Percentiles rank a stretch among this genome's conserved stretches.
These are phyloP conservation scores for Stemphylium vesicarium DNA, from an alignment of 2,329 filamentous ascomycete species.

Conservation along the genomic window DNA sequence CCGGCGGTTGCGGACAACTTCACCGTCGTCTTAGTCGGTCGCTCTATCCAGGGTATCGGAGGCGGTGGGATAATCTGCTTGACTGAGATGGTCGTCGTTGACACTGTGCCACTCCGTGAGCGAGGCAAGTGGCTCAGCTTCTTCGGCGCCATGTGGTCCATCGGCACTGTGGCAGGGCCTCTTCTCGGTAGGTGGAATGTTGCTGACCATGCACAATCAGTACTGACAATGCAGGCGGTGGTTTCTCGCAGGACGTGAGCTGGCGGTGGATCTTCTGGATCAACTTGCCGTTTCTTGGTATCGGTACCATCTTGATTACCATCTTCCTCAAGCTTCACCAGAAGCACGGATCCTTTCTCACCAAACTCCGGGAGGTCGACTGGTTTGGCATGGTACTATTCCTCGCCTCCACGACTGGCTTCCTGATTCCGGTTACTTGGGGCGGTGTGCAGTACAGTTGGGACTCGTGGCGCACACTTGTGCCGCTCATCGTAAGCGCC, in stretches of 20 bases:
- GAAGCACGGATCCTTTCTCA: conserved; percentile 53
- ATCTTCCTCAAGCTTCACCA: conserved; percentile 62
- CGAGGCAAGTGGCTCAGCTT: conserved; percentile 53
- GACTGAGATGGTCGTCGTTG: conserved; percentile 54
- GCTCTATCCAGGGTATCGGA: conserved; percentile 51
- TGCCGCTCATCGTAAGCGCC: conserved; percentile 65
- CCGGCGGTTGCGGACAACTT: conserved; percentile 49
- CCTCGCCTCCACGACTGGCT: conserved; percentile 62
- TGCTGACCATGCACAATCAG: not conserved
- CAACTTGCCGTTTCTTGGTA: conserved; percentile 63
- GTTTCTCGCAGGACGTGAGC: conserved; percentile 58
- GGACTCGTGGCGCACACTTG: conserved; percentile 66
- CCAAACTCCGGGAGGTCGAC: conserved; percentile 64
- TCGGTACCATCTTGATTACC: conserved; percentile 57
- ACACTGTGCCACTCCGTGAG: conserved; percentile 53
- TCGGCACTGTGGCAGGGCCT: conserved; percentile 62
- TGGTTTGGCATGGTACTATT: conserved; percentile 69
- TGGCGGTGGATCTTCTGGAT: conserved; percentile 73
- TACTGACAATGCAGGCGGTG: conserved; percentile 50
- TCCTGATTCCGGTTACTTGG: conserved; percentile 68
- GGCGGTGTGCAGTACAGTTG: conserved; percentile 71
- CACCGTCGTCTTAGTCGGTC: conserved; percentile 47
- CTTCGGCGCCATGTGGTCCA: conserved; percentile 58
- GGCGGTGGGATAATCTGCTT: conserved; percentile 52
- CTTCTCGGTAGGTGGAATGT: conserved; percentile 37